Base-by-base conservation (phyloP, 305 asterid species). In the Salvia sclarea region DNA sequence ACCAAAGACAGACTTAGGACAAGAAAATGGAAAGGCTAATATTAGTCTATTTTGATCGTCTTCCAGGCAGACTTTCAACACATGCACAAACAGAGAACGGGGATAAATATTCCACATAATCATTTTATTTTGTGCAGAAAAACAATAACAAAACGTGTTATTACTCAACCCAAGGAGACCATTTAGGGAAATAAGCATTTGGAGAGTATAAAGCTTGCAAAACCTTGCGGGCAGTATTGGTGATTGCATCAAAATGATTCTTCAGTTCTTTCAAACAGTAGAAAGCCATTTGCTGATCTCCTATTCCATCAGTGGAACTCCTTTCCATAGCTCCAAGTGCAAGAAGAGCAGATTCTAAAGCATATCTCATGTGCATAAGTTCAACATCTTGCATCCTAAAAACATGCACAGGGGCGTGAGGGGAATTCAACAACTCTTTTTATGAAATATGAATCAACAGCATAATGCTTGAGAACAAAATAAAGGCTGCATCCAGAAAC, bases 291-390 rank as follows among this genome's bases (percentile, higher is more conserved):
- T 82, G 82, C 66, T 77, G 82, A 62, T 81, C 80, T 77, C 74
- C 82, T 44, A 73, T 74, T 77, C 88, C 90, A 78, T 82, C 88
- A 76, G 80, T 41, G 48, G 74, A 75, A 75, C 84, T 83, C 74
- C 74, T 83, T 71, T 85, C 99, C 98, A 94, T 88, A 60, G 83
- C 80, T 79, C 90, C 97, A 73, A 94, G 78, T 1, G 96, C 96
- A 75, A 89, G 84, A 80, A 94, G 81, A 75, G 97, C 88, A 80
- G 92, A 85, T 77, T 89, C 98, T 80, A 94, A 84, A 79, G 98
- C 96, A 85, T 91, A 94, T 68, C 99, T 89, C 97, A 94, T 89
- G 89, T 87, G 96, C 83, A 94, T 82, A 78, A 94, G 96, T 76
- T 91, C 99, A 61, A 89, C 77, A 86, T 94, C 99, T 85, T 94